These are phyloP conservation scores for Coleophoma cylindrospora DNA, from an alignment of 2,329 filamentous ascomycete genomes.

Conservation along the genomic window DNA sequence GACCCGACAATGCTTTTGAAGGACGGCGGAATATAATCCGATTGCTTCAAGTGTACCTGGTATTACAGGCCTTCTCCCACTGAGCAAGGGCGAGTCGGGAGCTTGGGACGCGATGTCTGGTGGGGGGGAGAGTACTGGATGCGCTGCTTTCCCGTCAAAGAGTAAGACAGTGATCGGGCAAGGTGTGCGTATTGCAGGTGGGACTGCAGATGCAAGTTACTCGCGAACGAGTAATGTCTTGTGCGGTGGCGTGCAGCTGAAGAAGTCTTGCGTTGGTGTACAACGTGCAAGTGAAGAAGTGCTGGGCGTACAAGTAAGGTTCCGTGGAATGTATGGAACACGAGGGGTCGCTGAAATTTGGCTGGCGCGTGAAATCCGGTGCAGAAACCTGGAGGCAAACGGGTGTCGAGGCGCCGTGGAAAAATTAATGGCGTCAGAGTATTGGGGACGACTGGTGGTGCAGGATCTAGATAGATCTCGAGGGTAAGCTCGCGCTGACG, in stretches of 20 bases:
- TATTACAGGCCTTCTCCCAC: background rate
- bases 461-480: too few species aligned
- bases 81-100: background rate
- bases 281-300: conserved; percentile 9
- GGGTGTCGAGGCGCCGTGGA: too few species aligned
- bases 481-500: too few species aligned
- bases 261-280: conserved; percentile 11
- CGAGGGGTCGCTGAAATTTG: too few species aligned
- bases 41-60: background rate
- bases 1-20: too few species aligned
- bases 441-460: too few species aligned
- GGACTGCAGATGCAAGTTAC: conserved; percentile 22
- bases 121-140: conserved; percentile 1
- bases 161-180: conserved; percentile 14
- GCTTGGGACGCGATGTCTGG: background rate
- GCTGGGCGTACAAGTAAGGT: too few species aligned
- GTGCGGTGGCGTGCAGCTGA: conserved; percentile 18
- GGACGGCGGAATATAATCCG: too few species aligned
- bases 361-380: too few species aligned
- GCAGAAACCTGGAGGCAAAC: too few species aligned
- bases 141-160: conserved; percentile 13
- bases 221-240: conserved; percentile 21
- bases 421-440: too few species aligned
- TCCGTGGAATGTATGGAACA: too few species aligned
- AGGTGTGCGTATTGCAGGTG: conserved; percentile 19